Evolutionary conservation across 208 protist genomes (phyloP), one percentile per base, ranked within the genome.

Genomic region (Trypanosoma theileri): DNA sequence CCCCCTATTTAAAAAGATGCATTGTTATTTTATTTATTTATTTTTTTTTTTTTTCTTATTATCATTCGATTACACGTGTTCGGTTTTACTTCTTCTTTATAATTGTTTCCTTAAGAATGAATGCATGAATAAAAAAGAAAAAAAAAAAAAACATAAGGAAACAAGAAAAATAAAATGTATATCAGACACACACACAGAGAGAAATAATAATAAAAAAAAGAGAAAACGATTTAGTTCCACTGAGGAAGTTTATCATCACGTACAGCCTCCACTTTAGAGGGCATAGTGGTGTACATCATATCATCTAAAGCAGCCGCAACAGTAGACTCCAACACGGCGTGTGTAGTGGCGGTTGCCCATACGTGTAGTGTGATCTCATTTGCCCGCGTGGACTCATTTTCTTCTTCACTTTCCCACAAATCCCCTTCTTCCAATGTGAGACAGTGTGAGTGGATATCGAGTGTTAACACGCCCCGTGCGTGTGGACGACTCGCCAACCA

Each of bases 401-500:
- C 63, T 6, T 55, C 53, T 45, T 28, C 22, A 3, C 51, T 57
- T 16, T 53, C 50, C 28, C 84, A 80, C 21, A n/a, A 28, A 19
- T 62, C 59, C 0, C 68, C 82, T 16, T 76, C 78, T 56, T 85
- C 80, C 58, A 88, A 61, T 21, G 58, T 42, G n/a, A 91, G 57
- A 72, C 85, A 88, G 24, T 79, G 69, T 22, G 63, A 76, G 19
- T 45, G 40, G 24, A 56, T 59, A 40, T 91, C 78, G 12, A 87
- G 73, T 17, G 54, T 66, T 41, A 86, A 61, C 11, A 66, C 52
- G 14, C 74, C 79, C 53, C 75, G 61, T 56, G 55, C 52, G 8
- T 74, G 28, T 13, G 75, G 66, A 19, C 81, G 84, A 44, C 75
- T 83, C 3, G 71, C 75, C 1, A 86, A 40, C 84, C 84, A 89